Evolutionary conservation across 768 basidiomycete genomes (phyloP).

Genomic region (Coprinellus aureogranulatus): DNA sequence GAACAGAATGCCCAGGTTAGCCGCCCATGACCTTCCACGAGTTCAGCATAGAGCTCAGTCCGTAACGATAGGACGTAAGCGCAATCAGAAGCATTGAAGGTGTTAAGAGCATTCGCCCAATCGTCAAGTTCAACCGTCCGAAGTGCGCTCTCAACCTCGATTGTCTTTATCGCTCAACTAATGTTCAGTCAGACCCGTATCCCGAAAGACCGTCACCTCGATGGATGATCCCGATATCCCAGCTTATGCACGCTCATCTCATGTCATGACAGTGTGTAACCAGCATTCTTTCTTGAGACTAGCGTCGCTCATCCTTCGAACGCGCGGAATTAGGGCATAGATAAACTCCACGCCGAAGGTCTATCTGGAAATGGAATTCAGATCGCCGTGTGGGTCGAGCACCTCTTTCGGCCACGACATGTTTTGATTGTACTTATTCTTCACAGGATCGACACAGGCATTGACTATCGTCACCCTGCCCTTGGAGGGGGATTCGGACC

Average conservation of each 20-base stretch:
- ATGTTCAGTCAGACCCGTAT: constrained; percentile 37
- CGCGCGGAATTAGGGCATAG: constrained; percentile 51
- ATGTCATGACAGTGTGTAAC: constrained; percentile 46
- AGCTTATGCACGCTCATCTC: constrained; percentile 34
- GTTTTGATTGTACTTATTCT: constrained; percentile 24
- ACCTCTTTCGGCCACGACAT: constrained; percentile 50
- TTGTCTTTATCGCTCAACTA: background rate
- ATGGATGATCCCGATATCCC: constrained; percentile 31
- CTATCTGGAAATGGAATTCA: constrained; percentile 64
- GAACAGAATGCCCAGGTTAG: constrained; percentile 27
- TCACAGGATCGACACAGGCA: constrained; percentile 27
- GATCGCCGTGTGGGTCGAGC: constrained; percentile 50
- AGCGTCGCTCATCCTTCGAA: background rate
- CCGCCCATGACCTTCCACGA: background rate
- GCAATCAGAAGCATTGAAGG: constrained; percentile 45
- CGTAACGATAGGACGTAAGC: constrained; percentile 40
- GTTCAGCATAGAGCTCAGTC: background rate
- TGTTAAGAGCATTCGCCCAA: constrained; percentile 58
- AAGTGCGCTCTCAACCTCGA: constrained; percentile 26
- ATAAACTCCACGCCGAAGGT: constrained; percentile 61
- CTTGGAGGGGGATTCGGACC: constrained; percentile 56
- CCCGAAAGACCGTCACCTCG: constrained; percentile 37
- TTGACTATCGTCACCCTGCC: constrained; percentile 54
- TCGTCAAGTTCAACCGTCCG: constrained; percentile 41
- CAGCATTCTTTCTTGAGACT: background rate